These are phyloP conservation scores for Verticillium alfalfae DNA, from an alignment of 2,329 filamentous ascomycete genomes.

Conservation along the genomic window DNA sequence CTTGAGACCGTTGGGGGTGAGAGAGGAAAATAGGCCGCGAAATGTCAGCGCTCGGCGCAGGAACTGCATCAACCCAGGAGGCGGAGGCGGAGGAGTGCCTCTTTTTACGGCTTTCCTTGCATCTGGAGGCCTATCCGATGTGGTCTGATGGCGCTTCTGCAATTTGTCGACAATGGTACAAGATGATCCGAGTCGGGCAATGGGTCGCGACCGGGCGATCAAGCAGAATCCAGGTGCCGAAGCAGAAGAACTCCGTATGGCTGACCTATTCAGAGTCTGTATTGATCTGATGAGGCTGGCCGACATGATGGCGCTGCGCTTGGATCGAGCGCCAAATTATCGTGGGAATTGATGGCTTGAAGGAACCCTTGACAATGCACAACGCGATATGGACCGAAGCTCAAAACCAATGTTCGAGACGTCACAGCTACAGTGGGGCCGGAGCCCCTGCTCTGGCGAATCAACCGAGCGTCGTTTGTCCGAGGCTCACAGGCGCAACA, in stretches of 20 bases:
- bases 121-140: not conserved
- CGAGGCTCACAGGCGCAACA: not conserved
- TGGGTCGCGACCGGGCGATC: not conserved
- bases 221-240: not conserved
- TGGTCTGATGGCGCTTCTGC: not conserved
- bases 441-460: not conserved
- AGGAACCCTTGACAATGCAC: not conserved
- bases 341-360: not conserved
- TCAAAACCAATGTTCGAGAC: not conserved
- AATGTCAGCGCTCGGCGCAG: conserved; percentile 26
- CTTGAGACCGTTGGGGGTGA: conserved; percentile 29
- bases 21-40: conserved; percentile 26
- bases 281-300: not conserved
- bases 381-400: not conserved
- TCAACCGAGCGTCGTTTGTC: not conserved
- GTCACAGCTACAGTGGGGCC: not conserved
- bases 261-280: not conserved
- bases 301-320: not conserved
- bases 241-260: not conserved
- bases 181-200: not conserved
- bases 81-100: conserved; percentile 16
- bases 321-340: not conserved
- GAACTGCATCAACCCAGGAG: conserved; percentile 16
- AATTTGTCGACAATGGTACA: not conserved
- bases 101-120: conserved; percentile 9